Base-by-base conservation (phyloP, 768 basidiomycete species). In the Rickenella mellea region DNA sequence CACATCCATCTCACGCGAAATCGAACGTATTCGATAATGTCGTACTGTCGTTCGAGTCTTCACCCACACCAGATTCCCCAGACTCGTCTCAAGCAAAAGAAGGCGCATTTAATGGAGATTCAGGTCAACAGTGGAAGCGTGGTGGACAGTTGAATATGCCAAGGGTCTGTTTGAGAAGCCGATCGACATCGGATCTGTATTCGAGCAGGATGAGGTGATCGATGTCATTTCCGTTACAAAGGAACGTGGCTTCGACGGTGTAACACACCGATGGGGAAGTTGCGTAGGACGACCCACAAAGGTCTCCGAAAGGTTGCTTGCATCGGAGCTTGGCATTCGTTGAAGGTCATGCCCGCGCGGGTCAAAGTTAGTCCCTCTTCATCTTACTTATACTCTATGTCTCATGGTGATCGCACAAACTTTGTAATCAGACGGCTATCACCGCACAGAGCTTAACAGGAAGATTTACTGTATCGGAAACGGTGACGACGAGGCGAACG, bases 291-390 rank as follows among this genome's bases (percentile, higher is more conserved):
- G 76, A 98, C 96, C 42, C 96, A 99, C 80, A 93, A 96, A 68
- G 96, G 96, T 87, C 88, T 98, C 58, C 87, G 94, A 65, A 98
- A 99, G 74, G 96, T 99, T 50, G 94, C 94, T 60, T 94, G 91
- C 76, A 92, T 93, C 53, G 91, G 91, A 68, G 92, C 91, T 61
- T 94, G 90, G 90, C 91, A 94, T 76, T 91, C 91, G 62, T 85
- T 83, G 57, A 96, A 94, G 71, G 96, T 99, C 78, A 98, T 98
- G 96, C 93, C 48, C 93, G 96, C 75, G 93, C 96, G 54, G 96
- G 96, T 88, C 94, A 97, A 85, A 88, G 86, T 90, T 64, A 55
- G 89, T 73, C 45, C 58, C 29, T 38, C 45, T 40, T 5, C 15
- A 19, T 40, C 25, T 27, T 39, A 36, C 10, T 26, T 17, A 17